Base-by-base conservation (phyloP, 179 eudicot species). In the Vitellaria paradoxa region DNA sequence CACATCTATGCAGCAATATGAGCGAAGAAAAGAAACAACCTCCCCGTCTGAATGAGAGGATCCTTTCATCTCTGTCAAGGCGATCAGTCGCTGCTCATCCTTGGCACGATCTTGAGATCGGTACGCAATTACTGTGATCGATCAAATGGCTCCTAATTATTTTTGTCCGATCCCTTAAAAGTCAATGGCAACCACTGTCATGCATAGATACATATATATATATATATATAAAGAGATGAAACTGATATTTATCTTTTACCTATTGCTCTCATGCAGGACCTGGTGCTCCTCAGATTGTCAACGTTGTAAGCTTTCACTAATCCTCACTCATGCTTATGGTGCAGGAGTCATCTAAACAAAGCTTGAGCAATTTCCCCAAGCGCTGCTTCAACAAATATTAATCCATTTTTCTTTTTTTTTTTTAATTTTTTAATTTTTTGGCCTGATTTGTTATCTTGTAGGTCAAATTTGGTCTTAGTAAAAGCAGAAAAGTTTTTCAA, bases 71-170 rank as follows among this genome's bases (percentile, higher is more conserved):
- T 12, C 30, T 89, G 66, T 87, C 93, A 1, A 84, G 83, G 85
- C 82, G 89, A 81, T 82, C 91, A 0, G 88, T 89, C 15, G 93
- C 93, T 7, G 93, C 91, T 68, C 93, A 89, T 80, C 93, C 93
- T 61, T 89, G 91, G 91, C 93, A 89, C 76, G 93, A 89, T 86
- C 89, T 89, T 68, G 93, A 89, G 75, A 76, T 85, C 6, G 93
- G 91, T 88, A 82, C 8, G 12, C 2, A 50, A 50, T 50, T 50
- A 50, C 10, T 4, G n/a, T 30, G 37, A 30, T 30, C 37, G 37
- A 30, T 30, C 37, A 30, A 30, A 30, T 30, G 37, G 37, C 37
- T 30, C 37, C 37, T 30, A 30, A 30, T 30, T 30, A 30, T 30
- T 30, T 30, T 30, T 30, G 2, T 30, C 37, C 37, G 37, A 30